These are phyloP conservation scores for Pisolithus marmoratus DNA, from an alignment of 768 basidiomycete genomes.

Conservation along the genomic window DNA sequence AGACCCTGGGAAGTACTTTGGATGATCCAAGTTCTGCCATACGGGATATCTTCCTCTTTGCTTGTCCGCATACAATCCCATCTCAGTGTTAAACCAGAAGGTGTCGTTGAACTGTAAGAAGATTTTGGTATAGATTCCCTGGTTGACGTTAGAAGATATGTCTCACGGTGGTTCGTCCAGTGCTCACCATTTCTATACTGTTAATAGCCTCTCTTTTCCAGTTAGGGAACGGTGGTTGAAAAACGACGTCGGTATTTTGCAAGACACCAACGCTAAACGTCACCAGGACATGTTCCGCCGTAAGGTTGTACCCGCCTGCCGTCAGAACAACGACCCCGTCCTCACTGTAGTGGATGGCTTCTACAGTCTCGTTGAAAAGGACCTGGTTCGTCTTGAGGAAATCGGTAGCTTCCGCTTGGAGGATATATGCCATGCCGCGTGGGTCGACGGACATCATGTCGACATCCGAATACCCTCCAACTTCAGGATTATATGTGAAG, in stretches of 20 bases:
- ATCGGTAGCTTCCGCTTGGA: slow-evolving; percentile 49
- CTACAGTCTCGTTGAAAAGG: slow-evolving; percentile 46
- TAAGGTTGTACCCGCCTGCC: slow-evolving; percentile 36
- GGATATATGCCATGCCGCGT: slow-evolving; percentile 53
- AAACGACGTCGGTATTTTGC: slow-evolving; percentile 55
- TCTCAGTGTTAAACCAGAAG: slow-evolving; percentile 52
- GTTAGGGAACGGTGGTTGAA: slow-evolving; percentile 48
- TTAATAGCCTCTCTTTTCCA: slow-evolving; percentile 63
- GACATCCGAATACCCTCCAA: slow-evolving; percentile 53
- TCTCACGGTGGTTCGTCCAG: neutral
- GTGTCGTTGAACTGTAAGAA: slow-evolving; percentile 57
- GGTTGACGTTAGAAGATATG: neutral
- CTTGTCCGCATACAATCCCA: slow-evolving; percentile 52
- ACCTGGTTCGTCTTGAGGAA: slow-evolving; percentile 49
- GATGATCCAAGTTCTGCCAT: slow-evolving; percentile 61
- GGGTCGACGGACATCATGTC: slow-evolving; percentile 55
- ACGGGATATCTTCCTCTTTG: slow-evolving; percentile 60
- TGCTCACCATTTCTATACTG: slow-evolving; percentile 51
- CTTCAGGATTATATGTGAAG: slow-evolving; percentile 45
- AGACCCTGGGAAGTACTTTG: slow-evolving; percentile 34
- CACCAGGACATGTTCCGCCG: slow-evolving; percentile 54
- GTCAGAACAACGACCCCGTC: slow-evolving; percentile 45
- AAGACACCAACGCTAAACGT: no score
- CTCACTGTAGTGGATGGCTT: slow-evolving; percentile 38
- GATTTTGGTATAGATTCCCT: slow-evolving; percentile 62